phyloP scores from a whole-genome alignment of 129 eudicot genomes.

The Apium graveolens region DNA sequence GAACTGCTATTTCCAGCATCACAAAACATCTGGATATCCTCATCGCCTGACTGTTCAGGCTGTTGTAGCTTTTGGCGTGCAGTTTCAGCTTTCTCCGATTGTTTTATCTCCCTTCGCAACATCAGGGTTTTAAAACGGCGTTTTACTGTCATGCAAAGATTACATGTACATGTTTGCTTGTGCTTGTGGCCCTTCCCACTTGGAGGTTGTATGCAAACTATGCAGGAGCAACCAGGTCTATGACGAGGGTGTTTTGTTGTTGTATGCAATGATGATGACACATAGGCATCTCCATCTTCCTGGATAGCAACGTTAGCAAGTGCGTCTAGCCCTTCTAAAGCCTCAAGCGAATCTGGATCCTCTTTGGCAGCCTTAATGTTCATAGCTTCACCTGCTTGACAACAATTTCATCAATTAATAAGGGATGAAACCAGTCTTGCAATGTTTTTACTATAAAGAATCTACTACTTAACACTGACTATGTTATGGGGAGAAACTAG shows the following conservation, averaged over 20 bases:
- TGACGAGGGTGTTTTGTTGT: constrained; percentile 63
- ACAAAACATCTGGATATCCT: constrained; percentile 10
- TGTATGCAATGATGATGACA: constrained; percentile 27
- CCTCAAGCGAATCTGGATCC: constrained; percentile 22
- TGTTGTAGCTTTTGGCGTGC: constrained; percentile 22
- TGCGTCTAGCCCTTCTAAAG: constrained; percentile 42
- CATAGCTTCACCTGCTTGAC: constrained; percentile 27
- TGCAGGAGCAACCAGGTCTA: constrained; percentile 59
- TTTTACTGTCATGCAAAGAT: constrained; percentile 37
- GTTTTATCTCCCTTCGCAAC: constrained; percentile 35
- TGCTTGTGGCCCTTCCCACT: constrained; percentile 55
- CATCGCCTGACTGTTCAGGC: constrained; percentile 16
- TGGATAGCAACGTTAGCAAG: constrained; percentile 43
- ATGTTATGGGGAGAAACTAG: background rate
- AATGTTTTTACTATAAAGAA: background rate
- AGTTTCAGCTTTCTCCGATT: constrained; percentile 29
- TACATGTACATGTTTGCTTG: constrained; percentile 41
- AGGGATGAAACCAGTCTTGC: background rate
- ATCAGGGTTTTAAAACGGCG: constrained; percentile 36
- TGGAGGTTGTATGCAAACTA: constrained; percentile 67
- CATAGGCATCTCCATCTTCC: constrained; percentile 31
- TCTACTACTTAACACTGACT: background rate
- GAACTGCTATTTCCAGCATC: constrained; percentile 14
- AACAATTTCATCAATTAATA: background rate
- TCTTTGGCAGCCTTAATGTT: constrained; percentile 22